phyloP scores from a whole-genome alignment of 75 land plant species.

The Selaginella moellendorffii region DNA sequence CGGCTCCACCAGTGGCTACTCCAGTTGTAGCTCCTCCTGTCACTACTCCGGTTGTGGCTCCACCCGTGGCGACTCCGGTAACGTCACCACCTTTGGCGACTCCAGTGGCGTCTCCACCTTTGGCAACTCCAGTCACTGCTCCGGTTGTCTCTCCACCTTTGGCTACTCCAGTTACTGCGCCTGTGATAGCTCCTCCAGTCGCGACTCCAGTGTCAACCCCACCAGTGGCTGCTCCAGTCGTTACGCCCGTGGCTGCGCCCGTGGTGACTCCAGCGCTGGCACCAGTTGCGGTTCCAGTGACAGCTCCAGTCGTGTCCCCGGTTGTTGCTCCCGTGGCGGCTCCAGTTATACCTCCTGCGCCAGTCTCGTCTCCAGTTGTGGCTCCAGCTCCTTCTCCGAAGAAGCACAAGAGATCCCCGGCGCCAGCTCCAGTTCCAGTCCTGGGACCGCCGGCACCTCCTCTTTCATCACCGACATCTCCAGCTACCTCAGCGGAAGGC shows the following conservation, averaged over 20 bases:
- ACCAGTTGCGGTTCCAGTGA: background rate
- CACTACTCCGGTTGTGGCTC: background rate
- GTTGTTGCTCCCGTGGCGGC: background rate
- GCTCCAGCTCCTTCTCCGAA: background rate
- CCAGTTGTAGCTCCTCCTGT: background rate
- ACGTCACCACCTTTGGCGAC: background rate
- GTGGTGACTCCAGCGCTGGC: background rate
- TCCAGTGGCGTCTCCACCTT: background rate
- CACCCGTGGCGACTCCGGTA: background rate
- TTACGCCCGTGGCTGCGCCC: background rate
- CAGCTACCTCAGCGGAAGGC: background rate
- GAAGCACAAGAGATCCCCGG: background rate
- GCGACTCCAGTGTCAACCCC: background rate
- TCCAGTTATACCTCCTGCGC: background rate
- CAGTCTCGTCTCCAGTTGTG: background rate
- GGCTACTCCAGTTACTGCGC: background rate
- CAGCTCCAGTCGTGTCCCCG: background rate
- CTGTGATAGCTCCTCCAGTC: background rate
- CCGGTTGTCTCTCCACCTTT: background rate
- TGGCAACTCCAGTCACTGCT: background rate
- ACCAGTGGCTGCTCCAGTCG: background rate
- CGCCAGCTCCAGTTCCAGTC: background rate
- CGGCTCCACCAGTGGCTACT: background rate
- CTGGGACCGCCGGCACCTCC: background rate
- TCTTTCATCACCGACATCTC: background rate